Percentiles rank a stretch among this genome's conserved stretches.
Evolutionary conservation across 2,329 filamentous ascomycete genomes (phyloP).

Genomic region (Lomentospora prolificans): DNA sequence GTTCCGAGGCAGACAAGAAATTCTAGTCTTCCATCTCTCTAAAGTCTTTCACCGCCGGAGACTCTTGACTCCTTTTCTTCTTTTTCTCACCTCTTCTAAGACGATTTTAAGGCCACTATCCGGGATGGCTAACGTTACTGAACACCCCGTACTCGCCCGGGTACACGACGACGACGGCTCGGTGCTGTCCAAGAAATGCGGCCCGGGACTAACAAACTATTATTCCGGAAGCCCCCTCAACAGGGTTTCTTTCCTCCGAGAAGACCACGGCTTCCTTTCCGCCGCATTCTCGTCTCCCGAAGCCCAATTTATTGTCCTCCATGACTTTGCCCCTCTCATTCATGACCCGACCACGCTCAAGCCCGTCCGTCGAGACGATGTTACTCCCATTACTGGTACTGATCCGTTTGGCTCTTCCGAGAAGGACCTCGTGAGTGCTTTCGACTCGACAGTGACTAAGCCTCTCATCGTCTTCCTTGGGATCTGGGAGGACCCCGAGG

Average conservation of each 20-base stretch:
- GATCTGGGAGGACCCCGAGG: constrained; percentile 52
- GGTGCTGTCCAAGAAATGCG: constrained; percentile 69
- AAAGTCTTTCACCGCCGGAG: neutral
- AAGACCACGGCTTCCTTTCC: constrained; percentile 60
- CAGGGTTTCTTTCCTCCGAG: constrained; percentile 67
- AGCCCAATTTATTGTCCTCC: constrained; percentile 67
- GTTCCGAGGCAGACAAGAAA: neutral
- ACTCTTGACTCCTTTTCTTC: neutral
- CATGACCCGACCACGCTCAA: constrained; percentile 48
- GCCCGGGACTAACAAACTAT: constrained; percentile 74
- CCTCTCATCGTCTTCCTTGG: constrained; percentile 72
- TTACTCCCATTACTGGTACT: constrained; percentile 59
- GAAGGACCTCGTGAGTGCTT: constrained; percentile 60
- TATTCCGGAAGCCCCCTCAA: constrained; percentile 72
- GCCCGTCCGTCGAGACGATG: constrained; percentile 58
- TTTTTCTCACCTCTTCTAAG: constrained; percentile 1
- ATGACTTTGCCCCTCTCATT: constrained; percentile 66
- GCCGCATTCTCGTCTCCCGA: constrained; percentile 55
- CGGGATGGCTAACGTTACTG: constrained; percentile 36
- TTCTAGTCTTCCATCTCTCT: constrained; percentile 1
- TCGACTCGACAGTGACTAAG: constrained; percentile 57
- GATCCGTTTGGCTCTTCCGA: constrained; percentile 65
- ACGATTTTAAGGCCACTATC: constrained; percentile 19
- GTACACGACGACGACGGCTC: constrained; percentile 39
- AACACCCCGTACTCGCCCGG: constrained; percentile 9